A percentile compares a stretch with the other conserved stretches of the same genome.
Conservation (phyloP, 2,329 filamentous ascomycete species). For the Tolypocladium album region DNA sequence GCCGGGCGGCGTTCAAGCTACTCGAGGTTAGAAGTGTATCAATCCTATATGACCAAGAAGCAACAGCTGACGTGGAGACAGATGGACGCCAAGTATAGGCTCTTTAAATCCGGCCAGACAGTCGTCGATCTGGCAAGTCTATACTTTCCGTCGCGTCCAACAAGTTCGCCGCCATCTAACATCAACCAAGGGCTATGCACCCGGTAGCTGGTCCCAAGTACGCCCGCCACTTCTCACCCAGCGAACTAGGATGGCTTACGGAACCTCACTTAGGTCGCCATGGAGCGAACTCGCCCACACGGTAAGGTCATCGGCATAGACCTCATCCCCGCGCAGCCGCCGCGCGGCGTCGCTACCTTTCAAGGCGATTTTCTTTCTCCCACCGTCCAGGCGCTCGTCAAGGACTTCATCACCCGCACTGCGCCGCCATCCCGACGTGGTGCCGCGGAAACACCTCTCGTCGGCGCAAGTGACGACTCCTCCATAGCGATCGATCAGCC, state of each 20-base stretch:
- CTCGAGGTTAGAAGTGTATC: conserved; percentile 54
- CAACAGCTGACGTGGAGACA: conserved; percentile 19
- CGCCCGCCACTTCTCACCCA: conserved; percentile 2
- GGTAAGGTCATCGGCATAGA: conserved; percentile 87
- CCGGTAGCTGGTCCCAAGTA: conserved; percentile 62
- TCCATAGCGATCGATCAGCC: conserved; percentile 24
- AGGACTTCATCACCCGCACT: conserved; percentile 59
- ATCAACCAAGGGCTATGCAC: conserved; percentile 60
- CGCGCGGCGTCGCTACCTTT: conserved; percentile 82
- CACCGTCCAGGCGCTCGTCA: conserved; percentile 63
- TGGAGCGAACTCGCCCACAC: conserved; percentile 62
- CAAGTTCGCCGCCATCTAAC: not conserved
- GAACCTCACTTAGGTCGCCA: conserved; percentile 55
- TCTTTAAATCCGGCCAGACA: conserved; percentile 74
- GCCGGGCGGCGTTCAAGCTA: conserved; percentile 87
- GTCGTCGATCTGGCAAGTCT: conserved; percentile 72
- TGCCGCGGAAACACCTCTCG: not conserved
- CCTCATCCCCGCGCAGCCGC: conserved; percentile 84
- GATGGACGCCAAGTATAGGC: conserved; percentile 71
- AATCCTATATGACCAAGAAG: not conserved
- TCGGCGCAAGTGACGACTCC: not conserved
- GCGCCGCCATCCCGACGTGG: conserved; percentile 14
- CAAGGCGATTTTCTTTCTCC: conserved; percentile 86
- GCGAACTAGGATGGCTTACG: not conserved
- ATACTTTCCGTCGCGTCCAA: not conserved